Evolutionary conservation across 2,329 filamentous ascomycete genomes (phyloP).

Genomic region (Fusarium sarcochroum): DNA sequence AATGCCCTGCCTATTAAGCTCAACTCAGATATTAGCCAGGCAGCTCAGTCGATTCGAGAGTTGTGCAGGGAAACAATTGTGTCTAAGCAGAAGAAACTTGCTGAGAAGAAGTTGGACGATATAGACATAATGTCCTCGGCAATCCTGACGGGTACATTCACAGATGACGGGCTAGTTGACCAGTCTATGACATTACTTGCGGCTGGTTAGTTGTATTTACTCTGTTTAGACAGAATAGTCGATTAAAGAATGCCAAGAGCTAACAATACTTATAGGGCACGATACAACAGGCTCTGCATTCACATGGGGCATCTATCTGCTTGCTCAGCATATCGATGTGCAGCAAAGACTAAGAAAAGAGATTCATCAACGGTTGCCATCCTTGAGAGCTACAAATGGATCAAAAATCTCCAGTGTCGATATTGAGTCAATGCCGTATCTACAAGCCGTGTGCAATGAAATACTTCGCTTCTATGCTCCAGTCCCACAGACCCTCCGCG

Average conservation of each 20-base stretch:
- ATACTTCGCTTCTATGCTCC: constrained; percentile 80
- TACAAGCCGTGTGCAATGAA: constrained; percentile 84
- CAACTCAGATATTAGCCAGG: constrained; percentile 74
- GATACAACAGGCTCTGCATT: constrained; percentile 80
- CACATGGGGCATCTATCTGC: too few species aligned
- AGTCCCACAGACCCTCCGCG: constrained; percentile 78
- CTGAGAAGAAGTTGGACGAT: constrained; percentile 63
- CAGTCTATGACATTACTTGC: constrained; percentile 93
- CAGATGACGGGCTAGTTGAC: constrained; percentile 82
- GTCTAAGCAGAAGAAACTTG: constrained; percentile 72
- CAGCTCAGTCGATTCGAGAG: constrained; percentile 71
- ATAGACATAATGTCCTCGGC: constrained; percentile 86
- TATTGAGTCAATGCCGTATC: constrained; percentile 82
- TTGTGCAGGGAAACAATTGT: constrained; percentile 77
- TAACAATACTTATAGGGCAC: constrained; percentile 69
- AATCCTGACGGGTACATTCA: constrained; percentile 80
- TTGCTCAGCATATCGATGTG: too few species aligned
- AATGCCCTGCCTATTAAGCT: constrained; percentile 76
- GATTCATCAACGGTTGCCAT: constrained; percentile 72
- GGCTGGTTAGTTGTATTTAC: neutral
- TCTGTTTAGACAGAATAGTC: too few species aligned
- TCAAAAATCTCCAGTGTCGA: constrained; percentile 58
- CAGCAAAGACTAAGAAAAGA: constrained; percentile 59
- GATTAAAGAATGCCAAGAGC: too few species aligned
- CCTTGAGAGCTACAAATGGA: constrained; percentile 50